Evolutionary conservation across 2,329 filamentous ascomycete species (phyloP).

Genomic region (Ilyonectria mors-panacis): DNA sequence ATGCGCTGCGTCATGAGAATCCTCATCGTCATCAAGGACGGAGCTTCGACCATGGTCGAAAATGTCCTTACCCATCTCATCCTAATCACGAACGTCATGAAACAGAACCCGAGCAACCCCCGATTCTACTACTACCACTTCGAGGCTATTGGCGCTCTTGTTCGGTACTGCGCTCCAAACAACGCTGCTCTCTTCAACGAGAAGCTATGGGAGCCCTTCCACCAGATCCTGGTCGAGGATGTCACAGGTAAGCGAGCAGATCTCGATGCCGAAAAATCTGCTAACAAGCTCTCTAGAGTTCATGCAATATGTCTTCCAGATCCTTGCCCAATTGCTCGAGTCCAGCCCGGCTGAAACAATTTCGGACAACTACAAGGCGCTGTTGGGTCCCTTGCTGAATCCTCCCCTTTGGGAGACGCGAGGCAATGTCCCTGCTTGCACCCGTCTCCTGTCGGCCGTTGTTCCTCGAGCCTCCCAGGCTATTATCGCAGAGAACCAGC

Average conservation of each 20-base stretch:
- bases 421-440: conserved; percentile 93
- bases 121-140: conserved; percentile 99
- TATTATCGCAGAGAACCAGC: conserved; percentile 83
- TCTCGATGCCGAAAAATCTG: not conserved
- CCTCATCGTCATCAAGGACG: conserved; percentile 92
- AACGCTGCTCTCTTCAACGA: conserved; percentile 83
- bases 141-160: conserved; percentile 91
- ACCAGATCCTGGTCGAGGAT: conserved; percentile 83
- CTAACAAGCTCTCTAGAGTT: conserved; percentile 76
- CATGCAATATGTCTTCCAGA: conserved; percentile 95
- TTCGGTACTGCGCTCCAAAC: conserved; percentile 75
- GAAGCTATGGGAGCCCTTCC: conserved; percentile 87
- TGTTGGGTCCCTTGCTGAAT: conserved; percentile 84
- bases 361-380: conserved; percentile 83
- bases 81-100: conserved; percentile 91
- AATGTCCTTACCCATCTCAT: conserved; percentile 87
- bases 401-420: conserved; percentile 91
- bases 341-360: conserved; percentile 84
- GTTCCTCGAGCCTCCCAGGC: conserved; percentile 82
- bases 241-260: conserved; percentile 74
- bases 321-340: conserved; percentile 92
- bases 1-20: conserved; percentile 99
- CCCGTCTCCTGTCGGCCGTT: conserved; percentile 86
- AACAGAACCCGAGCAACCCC: conserved; percentile 95
- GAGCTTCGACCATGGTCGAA: conserved; percentile 80